Conservation (phyloP, 225 moss, liverwort and hornwort species). For the Antitrichia curtipendula region DNA sequence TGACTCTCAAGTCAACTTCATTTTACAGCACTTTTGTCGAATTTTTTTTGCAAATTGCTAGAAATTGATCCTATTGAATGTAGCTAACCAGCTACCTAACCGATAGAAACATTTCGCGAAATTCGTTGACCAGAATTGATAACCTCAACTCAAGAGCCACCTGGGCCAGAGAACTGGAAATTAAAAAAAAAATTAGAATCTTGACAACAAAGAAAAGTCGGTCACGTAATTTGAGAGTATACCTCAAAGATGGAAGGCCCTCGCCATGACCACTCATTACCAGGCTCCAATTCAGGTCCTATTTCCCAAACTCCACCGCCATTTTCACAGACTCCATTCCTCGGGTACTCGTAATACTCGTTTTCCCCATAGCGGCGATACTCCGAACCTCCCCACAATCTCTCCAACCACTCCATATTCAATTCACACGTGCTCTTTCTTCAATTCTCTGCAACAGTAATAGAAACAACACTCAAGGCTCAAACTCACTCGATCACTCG, state of each 20-base stretch:
- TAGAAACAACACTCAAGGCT: not conserved
- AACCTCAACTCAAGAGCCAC: too few relatives aligned
- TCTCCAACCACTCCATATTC: slow-evolving; percentile 22
- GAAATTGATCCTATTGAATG: not conserved
- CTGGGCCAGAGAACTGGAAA: not conserved
- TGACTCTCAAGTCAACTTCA: not conserved
- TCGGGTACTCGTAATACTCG: slow-evolving; percentile 23
- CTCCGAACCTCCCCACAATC: not conserved
- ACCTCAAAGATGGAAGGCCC: slow-evolving; percentile 29
- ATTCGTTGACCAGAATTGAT: not conserved
- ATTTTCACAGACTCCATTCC: not conserved
- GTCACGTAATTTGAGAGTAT: not conserved
- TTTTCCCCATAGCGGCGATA: slow-evolving; percentile 13
- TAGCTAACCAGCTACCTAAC: not conserved
- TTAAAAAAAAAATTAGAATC: too few relatives aligned
- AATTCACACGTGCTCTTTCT: not conserved
- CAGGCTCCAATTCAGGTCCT: not conserved
- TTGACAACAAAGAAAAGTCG: not conserved
- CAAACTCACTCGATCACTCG: not conserved
- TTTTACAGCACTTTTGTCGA: not conserved
- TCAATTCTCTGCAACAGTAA: not conserved
- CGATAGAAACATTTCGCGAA: not conserved
- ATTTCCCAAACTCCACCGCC: not conserved
- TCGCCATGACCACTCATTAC: not conserved
- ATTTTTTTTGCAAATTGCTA: not conserved